Evolutionary conservation across 2,329 filamentous ascomycete species (phyloP).

Genomic region (Mycogone perniciosa): DNA sequence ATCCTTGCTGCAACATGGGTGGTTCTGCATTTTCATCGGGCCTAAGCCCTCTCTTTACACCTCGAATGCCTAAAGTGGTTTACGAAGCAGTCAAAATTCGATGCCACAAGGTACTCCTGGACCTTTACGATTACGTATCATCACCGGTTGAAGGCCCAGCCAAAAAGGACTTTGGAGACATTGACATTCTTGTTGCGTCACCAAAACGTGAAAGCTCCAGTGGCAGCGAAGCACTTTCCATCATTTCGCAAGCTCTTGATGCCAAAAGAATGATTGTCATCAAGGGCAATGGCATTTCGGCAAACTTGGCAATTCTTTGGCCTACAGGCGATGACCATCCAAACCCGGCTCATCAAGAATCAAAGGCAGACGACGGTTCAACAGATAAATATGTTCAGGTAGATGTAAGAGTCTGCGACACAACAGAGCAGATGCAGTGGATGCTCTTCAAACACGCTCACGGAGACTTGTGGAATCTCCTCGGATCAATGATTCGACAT

Average conservation of each 20-base stretch:
- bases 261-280: constrained; percentile 35
- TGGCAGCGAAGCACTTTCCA: constrained; percentile 25
- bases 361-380: not conserved
- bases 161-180: constrained; percentile 63
- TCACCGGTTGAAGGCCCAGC: constrained; percentile 62
- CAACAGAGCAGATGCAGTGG: constrained; percentile 48
- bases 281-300: constrained; percentile 22
- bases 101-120: constrained; percentile 40
- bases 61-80: constrained; percentile 55
- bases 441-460: constrained; percentile 62
- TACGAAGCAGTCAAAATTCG: constrained; percentile 48
- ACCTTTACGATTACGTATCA: constrained; percentile 49
- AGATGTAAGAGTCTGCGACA: constrained; percentile 54
- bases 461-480: constrained; percentile 61
- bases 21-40: constrained; percentile 52
- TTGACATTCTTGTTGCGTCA: constrained; percentile 60
- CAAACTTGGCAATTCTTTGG: constrained; percentile 52
- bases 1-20: constrained; percentile 47
- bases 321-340: constrained; percentile 23
- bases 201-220: constrained; percentile 17
- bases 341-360: not conserved
- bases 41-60: constrained; percentile 47
- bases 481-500: constrained; percentile 57
- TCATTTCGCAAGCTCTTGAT: constrained; percentile 30
- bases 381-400: constrained; percentile 52